Conservation (phyloP, 2,329 filamentous ascomycete genomes). For the Venturia pyrina region DNA sequence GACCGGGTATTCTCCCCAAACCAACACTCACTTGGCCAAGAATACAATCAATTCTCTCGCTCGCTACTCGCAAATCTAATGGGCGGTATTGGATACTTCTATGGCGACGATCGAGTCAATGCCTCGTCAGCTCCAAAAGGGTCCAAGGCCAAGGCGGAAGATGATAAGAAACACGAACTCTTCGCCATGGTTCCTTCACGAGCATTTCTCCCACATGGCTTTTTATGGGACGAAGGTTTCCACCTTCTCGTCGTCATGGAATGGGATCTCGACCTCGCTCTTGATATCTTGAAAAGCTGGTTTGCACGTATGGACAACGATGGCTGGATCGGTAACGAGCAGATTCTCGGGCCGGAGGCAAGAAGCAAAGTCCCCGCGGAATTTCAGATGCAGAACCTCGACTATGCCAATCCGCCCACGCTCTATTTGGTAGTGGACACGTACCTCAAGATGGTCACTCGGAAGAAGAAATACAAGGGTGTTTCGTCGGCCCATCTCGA, state of each 20-base stretch:
- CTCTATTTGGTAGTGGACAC: slow-evolving; percentile 80
- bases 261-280: slow-evolving; percentile 82
- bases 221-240: slow-evolving; percentile 97
- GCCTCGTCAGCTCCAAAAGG: slow-evolving; percentile 37
- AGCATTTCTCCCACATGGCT: slow-evolving; percentile 92
- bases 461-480: slow-evolving; percentile 23
- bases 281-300: slow-evolving; percentile 89
- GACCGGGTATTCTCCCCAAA: slow-evolving; percentile 60
- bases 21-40: slow-evolving; percentile 61
- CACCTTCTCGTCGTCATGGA: slow-evolving; percentile 85
- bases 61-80: slow-evolving; percentile 91
- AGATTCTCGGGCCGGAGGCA: slow-evolving; percentile 85
- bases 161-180: slow-evolving; percentile 50
- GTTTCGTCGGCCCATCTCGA: slow-evolving; percentile 58
- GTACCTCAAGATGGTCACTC: slow-evolving; percentile 69
- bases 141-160: slow-evolving; percentile 52
- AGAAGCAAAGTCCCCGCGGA: slow-evolving; percentile 88
- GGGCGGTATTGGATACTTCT: slow-evolving; percentile 91
- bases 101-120: slow-evolving; percentile 73
- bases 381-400: slow-evolving; percentile 92
- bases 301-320: slow-evolving; percentile 93
- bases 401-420: slow-evolving; percentile 95
- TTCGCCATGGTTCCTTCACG: slow-evolving; percentile 87
- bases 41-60: slow-evolving; percentile 71
- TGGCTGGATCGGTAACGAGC: slow-evolving; percentile 94